phyloP scores from a whole-genome alignment of 2,329 filamentous ascomycete genomes.

The Grosmannia huntii region DNA sequence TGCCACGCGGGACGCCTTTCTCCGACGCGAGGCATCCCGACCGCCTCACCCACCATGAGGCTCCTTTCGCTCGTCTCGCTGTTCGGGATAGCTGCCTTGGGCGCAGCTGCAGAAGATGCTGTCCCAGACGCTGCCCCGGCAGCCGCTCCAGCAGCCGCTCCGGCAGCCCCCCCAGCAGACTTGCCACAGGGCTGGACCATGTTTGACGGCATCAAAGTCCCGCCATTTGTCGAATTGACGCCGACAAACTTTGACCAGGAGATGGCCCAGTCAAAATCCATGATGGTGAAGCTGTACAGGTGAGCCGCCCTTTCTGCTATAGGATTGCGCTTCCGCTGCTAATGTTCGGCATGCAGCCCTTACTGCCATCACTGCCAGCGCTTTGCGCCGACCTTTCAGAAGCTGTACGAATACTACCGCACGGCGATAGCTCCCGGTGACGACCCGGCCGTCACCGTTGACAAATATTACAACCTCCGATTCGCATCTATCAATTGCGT shows the following conservation, averaged over 20 bases:
- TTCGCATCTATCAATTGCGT: slow-evolving; percentile 81
- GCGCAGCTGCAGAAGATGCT: slow-evolving; percentile 28
- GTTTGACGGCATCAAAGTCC: slow-evolving; percentile 56
- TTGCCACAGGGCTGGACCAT: slow-evolving; percentile 32
- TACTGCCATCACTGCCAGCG: slow-evolving; percentile 61
- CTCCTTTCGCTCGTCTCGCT: slow-evolving; percentile 31
- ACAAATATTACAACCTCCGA: slow-evolving; percentile 75
- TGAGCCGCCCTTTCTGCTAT: slow-evolving; percentile 19
- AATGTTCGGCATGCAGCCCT: slow-evolving; percentile 26
- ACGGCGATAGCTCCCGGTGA: slow-evolving; percentile 61
- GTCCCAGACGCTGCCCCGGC: slow-evolving; percentile 35
- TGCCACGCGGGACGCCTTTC: not conserved
- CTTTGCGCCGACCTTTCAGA: slow-evolving; percentile 79
- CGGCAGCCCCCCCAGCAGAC: slow-evolving; percentile 13
- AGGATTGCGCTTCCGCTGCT: slow-evolving; percentile 1
- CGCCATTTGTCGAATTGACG: slow-evolving; percentile 49
- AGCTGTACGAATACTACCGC: slow-evolving; percentile 87
- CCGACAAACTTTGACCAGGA: slow-evolving; percentile 44
- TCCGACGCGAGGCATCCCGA: not conserved
- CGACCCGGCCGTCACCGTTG: slow-evolving; percentile 48
- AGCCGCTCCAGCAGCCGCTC: not conserved
- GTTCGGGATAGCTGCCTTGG: slow-evolving; percentile 30
- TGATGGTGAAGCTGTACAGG: slow-evolving; percentile 57
- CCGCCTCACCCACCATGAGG: slow-evolving; percentile 24
- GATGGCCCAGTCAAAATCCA: slow-evolving; percentile 37